These are phyloP conservation scores for Stentor roeselii DNA, from an alignment of 73 alveolate species.

Conservation along the genomic window DNA sequence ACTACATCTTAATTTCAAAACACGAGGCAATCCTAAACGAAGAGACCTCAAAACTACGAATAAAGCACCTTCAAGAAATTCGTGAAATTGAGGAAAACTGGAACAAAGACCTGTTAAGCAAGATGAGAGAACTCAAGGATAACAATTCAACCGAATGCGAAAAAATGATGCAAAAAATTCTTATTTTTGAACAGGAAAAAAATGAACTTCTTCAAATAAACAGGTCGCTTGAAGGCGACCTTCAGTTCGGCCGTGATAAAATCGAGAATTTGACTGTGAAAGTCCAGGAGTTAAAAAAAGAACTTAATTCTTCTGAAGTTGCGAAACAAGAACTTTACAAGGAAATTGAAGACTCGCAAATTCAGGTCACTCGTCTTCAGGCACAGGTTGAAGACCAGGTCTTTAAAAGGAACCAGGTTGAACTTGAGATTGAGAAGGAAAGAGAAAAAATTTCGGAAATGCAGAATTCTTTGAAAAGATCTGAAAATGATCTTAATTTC, in stretches of 20 bases:
- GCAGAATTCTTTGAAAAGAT: background rate
- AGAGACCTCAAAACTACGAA: slow-evolving; percentile 29
- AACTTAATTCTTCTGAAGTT: background rate
- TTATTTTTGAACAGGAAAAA: background rate
- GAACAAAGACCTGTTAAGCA: background rate
- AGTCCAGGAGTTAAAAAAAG: background rate
- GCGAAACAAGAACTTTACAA: background rate
- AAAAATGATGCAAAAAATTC: background rate
- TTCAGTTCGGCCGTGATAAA: background rate
- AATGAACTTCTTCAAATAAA: background rate
- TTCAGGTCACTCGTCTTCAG: background rate
- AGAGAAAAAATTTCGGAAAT: background rate
- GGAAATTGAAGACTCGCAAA: background rate
- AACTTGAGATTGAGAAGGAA: slow-evolving; percentile 1
- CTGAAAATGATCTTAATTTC: background rate
- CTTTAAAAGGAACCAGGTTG: background rate
- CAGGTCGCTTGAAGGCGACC: background rate
- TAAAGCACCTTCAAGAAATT: slow-evolving; percentile 17
- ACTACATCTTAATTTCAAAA: slow-evolving; percentile 37
- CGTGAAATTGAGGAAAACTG: background rate
- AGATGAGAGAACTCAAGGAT: background rate
- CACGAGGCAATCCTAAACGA: slow-evolving; percentile 44
- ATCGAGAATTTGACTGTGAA: background rate
- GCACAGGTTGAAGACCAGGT: background rate
- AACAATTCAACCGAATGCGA: background rate